A percentile compares a stretch with the other conserved stretches of the same genome.
These are phyloP conservation scores for Lepidium campestre DNA, from an alignment of 441 rosid species.

Conservation along the genomic window DNA sequence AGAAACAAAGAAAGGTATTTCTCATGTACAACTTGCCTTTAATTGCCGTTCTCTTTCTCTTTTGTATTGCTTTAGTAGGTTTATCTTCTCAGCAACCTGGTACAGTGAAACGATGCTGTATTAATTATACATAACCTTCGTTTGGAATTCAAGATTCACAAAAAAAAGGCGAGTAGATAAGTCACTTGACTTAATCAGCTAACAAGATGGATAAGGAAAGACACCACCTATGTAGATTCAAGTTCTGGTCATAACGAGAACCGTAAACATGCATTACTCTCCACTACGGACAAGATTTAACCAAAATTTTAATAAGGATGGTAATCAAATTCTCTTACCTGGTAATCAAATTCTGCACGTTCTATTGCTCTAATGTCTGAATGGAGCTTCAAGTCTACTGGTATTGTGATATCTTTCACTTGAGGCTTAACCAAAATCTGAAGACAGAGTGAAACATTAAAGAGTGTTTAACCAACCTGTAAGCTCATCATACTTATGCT, in stretches of 20 bases:
- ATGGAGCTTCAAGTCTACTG: slow-evolving; percentile 65
- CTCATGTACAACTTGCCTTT: slow-evolving; percentile 42
- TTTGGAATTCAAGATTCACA: neutral
- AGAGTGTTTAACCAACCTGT: neutral
- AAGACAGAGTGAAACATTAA: slow-evolving; percentile 8
- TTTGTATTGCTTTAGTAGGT: slow-evolving; percentile 64
- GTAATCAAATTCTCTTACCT: slow-evolving; percentile 38
- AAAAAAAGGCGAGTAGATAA: neutral
- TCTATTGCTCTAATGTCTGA: slow-evolving; percentile 76
- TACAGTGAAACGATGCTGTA: neutral
- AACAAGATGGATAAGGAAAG: neutral
- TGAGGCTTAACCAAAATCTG: slow-evolving; percentile 71
- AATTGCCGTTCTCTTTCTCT: slow-evolving; percentile 72
- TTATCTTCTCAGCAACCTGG: slow-evolving; percentile 80
- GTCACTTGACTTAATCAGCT: neutral
- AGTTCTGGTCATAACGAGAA: neutral
- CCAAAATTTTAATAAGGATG: neutral
- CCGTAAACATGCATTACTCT: neutral
- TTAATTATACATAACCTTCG: neutral
- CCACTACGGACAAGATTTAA: neutral
- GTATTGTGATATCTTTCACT: slow-evolving; percentile 66
- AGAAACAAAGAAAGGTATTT: neutral
- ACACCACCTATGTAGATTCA: neutral
- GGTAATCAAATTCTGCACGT: slow-evolving; percentile 85
- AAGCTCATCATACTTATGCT: neutral